A percentile compares a stretch with the other conserved stretches of the same genome.
These are phyloP conservation scores for Schwanniomyces pseudopolymorphus DNA, from an alignment of 805 yeast species.

Conservation along the genomic window DNA sequence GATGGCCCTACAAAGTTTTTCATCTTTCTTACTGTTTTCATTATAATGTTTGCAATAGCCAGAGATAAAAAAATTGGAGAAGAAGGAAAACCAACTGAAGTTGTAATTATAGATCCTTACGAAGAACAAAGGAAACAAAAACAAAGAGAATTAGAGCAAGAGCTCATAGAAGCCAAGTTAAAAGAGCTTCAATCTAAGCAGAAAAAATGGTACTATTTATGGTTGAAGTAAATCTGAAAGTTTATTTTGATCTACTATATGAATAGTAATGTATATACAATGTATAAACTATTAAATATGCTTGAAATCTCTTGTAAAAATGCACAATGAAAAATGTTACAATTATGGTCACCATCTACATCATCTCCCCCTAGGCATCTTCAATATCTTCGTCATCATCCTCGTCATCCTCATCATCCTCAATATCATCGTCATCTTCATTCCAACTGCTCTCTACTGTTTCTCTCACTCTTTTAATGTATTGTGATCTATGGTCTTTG, in stretches of 20 bases:
- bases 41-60: conserved; percentile 51
- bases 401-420: conserved; percentile 31
- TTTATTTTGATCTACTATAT: neutral
- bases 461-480: conserved; percentile 85
- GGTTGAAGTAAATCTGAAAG: conserved; percentile 34
- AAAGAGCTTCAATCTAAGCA: conserved; percentile 7
- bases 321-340: neutral
- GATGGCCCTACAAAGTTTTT: conserved; percentile 59
- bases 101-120: conserved; percentile 38
- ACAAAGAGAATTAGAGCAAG: conserved; percentile 14
- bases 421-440: conserved; percentile 65
- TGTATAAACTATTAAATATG: neutral
- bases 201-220: conserved; percentile 52
- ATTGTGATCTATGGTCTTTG: conserved; percentile 92
- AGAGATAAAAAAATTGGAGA: conserved; percentile 55
- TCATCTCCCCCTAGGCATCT: neutral
- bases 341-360: neutral
- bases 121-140: conserved; percentile 26
- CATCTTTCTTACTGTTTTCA: conserved; percentile 46
- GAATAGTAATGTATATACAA: neutral
- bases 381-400: conserved; percentile 11
- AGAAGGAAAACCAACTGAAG: conserved; percentile 39
- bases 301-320: neutral
- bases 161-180: conserved; percentile 7
- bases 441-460: conserved; percentile 95